Evolutionary conservation across 176 grass and related monocot species (phyloP).

Genomic region (Carex myosuroides): DNA sequence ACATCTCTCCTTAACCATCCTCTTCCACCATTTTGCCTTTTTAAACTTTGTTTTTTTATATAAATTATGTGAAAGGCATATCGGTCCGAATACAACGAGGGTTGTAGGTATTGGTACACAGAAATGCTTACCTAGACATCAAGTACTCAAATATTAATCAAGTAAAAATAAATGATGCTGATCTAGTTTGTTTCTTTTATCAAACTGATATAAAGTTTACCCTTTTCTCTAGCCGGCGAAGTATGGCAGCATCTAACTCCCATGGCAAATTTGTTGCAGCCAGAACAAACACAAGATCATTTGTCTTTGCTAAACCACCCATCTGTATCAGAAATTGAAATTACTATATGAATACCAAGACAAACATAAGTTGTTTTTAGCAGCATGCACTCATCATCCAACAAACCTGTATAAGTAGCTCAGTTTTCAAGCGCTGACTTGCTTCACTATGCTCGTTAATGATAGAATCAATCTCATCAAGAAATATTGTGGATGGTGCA

Average conservation of each 20-base stretch:
- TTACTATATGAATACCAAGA: neutral
- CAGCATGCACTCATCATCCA: neutral
- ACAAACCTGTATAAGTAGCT: slow-evolving; percentile 77
- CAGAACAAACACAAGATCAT: slow-evolving; percentile 90
- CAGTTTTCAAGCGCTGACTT: slow-evolving; percentile 85
- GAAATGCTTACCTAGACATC: neutral
- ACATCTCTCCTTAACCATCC: neutral
- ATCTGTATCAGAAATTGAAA: slow-evolving; percentile 50
- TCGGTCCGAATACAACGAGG: neutral
- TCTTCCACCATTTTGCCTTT: neutral
- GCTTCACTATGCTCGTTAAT: slow-evolving; percentile 89
- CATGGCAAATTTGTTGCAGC: slow-evolving; percentile 93
- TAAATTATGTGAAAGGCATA: neutral
- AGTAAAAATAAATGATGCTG: neutral
- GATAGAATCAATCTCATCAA: slow-evolving; percentile 97
- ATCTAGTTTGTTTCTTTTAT: neutral
- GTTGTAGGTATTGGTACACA: neutral
- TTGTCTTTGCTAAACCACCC: slow-evolving; percentile 89
- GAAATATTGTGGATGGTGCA: slow-evolving; percentile 95
- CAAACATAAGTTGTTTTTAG: neutral
- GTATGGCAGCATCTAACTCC: slow-evolving; percentile 94
- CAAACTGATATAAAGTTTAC: slow-evolving; percentile 16
- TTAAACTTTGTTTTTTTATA: neutral
- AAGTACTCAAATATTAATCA: neutral
- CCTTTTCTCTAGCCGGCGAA: slow-evolving; percentile 80